Percentiles rank a stretch among this genome's conserved stretches.
Evolutionary conservation across 441 rosid genomes (phyloP).

Genomic region (Populus hybrid): DNA sequence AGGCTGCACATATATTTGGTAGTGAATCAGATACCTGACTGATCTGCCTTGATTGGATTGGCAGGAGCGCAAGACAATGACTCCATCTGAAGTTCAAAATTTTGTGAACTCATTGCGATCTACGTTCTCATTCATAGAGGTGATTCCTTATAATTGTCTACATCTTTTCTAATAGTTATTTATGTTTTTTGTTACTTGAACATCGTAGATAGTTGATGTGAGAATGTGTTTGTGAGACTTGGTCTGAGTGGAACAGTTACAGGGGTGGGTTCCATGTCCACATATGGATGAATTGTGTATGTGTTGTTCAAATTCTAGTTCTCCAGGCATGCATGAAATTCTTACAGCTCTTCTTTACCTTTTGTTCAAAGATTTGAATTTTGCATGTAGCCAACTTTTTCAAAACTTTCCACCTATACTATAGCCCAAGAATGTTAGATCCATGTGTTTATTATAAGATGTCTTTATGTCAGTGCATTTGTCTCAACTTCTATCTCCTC

Average conservation of each 20-base stretch:
- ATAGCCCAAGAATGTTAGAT: not conserved
- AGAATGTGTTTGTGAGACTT: not conserved
- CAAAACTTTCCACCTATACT: not conserved
- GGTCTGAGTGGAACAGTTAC: not conserved
- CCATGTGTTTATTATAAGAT: not conserved
- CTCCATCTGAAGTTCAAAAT: conserved; percentile 57
- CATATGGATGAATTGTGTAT: not conserved
- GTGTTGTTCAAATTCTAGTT: not conserved
- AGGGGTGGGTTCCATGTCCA: not conserved
- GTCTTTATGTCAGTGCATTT: not conserved
- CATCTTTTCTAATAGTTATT: not conserved
- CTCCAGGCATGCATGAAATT: not conserved
- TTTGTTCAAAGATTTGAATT: not conserved
- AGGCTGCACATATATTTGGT: not conserved
- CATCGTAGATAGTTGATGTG: not conserved
- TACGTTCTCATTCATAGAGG: conserved; percentile 76
- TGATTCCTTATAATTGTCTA: conserved; percentile 11
- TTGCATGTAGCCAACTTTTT: not conserved
- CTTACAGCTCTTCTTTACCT: not conserved
- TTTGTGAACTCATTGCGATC: conserved; percentile 72
- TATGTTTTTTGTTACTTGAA: not conserved
- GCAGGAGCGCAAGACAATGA: conserved; percentile 86
- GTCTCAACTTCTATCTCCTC: not conserved
- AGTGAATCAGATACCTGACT: conserved; percentile 19
- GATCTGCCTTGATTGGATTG: conserved; percentile 24